These are phyloP conservation scores for Phytopythium delawarense DNA, from an alignment of 352 stramenopile species.

Conservation along the genomic window DNA sequence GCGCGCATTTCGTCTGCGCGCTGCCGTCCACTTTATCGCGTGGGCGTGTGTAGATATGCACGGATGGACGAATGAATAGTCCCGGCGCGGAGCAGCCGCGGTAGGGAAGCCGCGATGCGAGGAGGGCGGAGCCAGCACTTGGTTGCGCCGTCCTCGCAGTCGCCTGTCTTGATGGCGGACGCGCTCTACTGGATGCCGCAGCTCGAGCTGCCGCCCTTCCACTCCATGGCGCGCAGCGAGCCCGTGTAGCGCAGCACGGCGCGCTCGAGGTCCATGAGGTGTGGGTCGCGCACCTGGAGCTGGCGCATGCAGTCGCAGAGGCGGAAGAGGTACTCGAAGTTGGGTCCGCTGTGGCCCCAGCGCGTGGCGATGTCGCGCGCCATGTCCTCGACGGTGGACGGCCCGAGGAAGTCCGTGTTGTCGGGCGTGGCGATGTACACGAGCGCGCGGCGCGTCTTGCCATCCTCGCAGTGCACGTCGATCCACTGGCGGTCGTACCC, in stretches of 20 bases:
- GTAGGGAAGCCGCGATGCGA: not conserved
- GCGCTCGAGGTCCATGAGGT: conserved; percentile 67
- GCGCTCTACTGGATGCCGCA: conserved; percentile 45
- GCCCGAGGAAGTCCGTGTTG: conserved; percentile 84
- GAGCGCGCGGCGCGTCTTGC: conserved; percentile 53
- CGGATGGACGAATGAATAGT: not conserved
- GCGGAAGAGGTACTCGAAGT: conserved; percentile 83
- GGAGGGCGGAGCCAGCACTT: conserved; percentile 7
- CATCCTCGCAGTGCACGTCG: conserved; percentile 74
- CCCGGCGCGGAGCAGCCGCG: not conserved
- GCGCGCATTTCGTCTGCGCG: not conserved
- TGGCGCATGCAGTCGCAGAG: conserved; percentile 78
- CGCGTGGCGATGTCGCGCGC: conserved; percentile 73
- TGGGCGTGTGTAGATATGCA: not conserved
- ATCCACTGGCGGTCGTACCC: conserved; percentile 80
- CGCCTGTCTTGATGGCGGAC: not conserved
- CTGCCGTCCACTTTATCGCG: not conserved
- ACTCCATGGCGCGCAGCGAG: conserved; percentile 26
- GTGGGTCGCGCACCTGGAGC: conserved; percentile 68
- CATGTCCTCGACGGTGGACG: conserved; percentile 66
- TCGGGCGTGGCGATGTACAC: conserved; percentile 83
- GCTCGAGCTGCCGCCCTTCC: conserved; percentile 27
- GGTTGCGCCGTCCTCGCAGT: conserved; percentile 5
- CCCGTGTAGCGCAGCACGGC: conserved; percentile 60
- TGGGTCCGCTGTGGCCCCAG: conserved; percentile 65